These are phyloP conservation scores for Globisporangium perplexum DNA, from an alignment of 352 stramenopile species.

Conservation along the genomic window DNA sequence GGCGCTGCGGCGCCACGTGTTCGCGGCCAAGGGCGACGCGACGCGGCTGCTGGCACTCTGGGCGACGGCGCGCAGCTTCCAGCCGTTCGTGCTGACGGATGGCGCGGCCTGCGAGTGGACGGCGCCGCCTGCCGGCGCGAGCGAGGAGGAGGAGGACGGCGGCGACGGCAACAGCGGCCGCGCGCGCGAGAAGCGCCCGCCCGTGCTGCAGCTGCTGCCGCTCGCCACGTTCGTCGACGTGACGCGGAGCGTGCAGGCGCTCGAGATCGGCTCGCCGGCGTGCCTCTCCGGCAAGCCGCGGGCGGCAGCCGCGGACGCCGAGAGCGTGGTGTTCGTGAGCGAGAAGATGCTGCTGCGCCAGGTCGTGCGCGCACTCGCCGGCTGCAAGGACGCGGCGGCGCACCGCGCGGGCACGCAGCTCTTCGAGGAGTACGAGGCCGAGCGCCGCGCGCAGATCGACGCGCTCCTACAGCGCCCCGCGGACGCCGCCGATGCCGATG, in stretches of 20 bases:
- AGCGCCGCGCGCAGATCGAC: neutral
- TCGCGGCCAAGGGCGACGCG: constrained; percentile 1
- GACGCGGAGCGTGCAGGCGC: neutral
- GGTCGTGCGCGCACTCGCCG: constrained; percentile 4
- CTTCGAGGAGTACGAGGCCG: constrained; percentile 10
- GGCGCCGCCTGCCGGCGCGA: neutral
- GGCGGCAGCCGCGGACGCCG: neutral
- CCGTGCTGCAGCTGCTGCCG: constrained; percentile 33
- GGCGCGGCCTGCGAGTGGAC: constrained; percentile 1
- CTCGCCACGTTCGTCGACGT: constrained; percentile 25
- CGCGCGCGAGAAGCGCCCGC: neutral
- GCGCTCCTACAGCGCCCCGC: neutral
- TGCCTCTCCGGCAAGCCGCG: constrained; percentile 19
- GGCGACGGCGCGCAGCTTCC: constrained; percentile 19
- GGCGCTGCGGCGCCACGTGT: constrained; percentile 22
- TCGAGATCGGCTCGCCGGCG: constrained; percentile 11
- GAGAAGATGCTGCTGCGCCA: constrained; percentile 13
- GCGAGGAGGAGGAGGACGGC: constrained; percentile 9
- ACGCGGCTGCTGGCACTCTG: constrained; percentile 24
- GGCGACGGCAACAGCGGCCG: neutral
- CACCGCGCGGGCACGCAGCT: constrained; percentile 3
- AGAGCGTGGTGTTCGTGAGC: constrained; percentile 9
- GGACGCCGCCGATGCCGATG: neutral
- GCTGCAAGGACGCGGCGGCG: neutral
- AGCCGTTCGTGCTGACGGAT: constrained; percentile 21